Evolutionary conservation across 352 stramenopile species (phyloP).

Genomic region (Plasmopara muralis): DNA sequence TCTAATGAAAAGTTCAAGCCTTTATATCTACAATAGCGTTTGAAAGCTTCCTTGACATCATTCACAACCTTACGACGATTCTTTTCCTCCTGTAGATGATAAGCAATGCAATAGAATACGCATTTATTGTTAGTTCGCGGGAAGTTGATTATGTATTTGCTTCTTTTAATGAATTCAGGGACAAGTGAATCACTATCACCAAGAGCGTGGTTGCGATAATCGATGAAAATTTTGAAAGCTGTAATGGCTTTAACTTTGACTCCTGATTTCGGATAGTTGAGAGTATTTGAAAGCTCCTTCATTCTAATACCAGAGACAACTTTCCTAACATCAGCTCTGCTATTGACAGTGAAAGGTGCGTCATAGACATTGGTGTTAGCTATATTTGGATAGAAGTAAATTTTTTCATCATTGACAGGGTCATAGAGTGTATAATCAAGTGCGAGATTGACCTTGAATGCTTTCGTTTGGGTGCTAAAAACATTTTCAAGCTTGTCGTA

Average conservation of each 20-base stretch:
- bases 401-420: slow-evolving; percentile 2
- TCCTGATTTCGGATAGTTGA: slow-evolving; percentile 11
- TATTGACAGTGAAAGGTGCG: too few species aligned
- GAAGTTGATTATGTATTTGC: too few species aligned
- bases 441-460: background rate
- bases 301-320: slow-evolving; percentile 8
- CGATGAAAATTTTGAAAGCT: slow-evolving; percentile 8
- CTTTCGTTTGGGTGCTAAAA: background rate
- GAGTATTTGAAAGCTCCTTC: slow-evolving; percentile 15
- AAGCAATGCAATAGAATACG: too few species aligned
- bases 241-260: slow-evolving; percentile 13
- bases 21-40: slow-evolving; percentile 6
- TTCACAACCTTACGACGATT: too few species aligned
- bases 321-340: too few species aligned
- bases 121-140: too few species aligned
- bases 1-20: background rate
- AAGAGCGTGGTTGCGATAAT: slow-evolving; percentile 14
- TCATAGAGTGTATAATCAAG: slow-evolving; percentile 2
- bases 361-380: too few species aligned
- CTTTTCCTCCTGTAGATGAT: too few species aligned
- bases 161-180: too few species aligned
- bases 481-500: too few species aligned
- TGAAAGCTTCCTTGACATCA: slow-evolving; percentile 7
- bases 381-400: slow-evolving; percentile 6
- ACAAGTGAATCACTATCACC: slow-evolving; percentile 6